Percentiles rank a stretch among this genome's conserved stretches.
Evolutionary conservation across 2,329 filamentous ascomycete genomes (phyloP).

Genomic region (Neonectria punicea): DNA sequence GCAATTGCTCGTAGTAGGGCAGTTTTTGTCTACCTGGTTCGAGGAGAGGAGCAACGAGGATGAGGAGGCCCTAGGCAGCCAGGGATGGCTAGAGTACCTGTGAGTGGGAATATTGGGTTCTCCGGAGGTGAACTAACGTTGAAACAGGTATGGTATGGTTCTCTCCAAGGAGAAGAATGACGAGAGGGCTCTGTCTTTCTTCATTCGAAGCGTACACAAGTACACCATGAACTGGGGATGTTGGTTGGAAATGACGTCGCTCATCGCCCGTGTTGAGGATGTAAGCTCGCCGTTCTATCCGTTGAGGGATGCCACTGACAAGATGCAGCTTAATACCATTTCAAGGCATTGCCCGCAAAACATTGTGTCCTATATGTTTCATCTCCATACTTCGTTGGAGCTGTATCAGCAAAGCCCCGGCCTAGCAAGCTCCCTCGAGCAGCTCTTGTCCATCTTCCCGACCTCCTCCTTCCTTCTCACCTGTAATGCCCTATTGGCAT

Average conservation of each 20-base stretch:
- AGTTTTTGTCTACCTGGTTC: slow-evolving; percentile 85
- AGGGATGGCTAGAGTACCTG: slow-evolving; percentile 94
- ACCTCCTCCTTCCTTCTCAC: slow-evolving; percentile 89
- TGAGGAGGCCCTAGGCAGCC: slow-evolving; percentile 70
- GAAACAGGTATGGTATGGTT: slow-evolving; percentile 81
- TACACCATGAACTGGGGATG: slow-evolving; percentile 98
- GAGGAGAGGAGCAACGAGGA: slow-evolving; percentile 69
- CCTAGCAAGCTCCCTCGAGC: slow-evolving; percentile 78
- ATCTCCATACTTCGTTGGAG: slow-evolving; percentile 89
- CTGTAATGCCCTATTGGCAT: slow-evolving; percentile 86
- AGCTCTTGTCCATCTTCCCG: slow-evolving; percentile 87
- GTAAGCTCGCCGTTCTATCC: slow-evolving; percentile 60
- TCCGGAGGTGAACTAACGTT: slow-evolving; percentile 5
- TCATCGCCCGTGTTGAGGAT: slow-evolving; percentile 84
- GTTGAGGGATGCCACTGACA: slow-evolving; percentile 33
- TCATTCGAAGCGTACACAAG: slow-evolving; percentile 87
- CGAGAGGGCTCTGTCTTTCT: slow-evolving; percentile 82
- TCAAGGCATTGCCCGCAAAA: slow-evolving; percentile 83
- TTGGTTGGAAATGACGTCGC: slow-evolving; percentile 89
- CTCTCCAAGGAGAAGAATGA: slow-evolving; percentile 93
- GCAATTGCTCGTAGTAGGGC: slow-evolving; percentile 80
- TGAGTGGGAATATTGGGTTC: slow-evolving; percentile 48
- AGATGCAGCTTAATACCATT: slow-evolving; percentile 73
- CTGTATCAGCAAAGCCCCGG: slow-evolving; percentile 86
- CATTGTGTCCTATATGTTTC: slow-evolving; percentile 93